Conservation (phyloP, 768 basidiomycete genomes). For the Punctularia strigosozonata region DNA sequence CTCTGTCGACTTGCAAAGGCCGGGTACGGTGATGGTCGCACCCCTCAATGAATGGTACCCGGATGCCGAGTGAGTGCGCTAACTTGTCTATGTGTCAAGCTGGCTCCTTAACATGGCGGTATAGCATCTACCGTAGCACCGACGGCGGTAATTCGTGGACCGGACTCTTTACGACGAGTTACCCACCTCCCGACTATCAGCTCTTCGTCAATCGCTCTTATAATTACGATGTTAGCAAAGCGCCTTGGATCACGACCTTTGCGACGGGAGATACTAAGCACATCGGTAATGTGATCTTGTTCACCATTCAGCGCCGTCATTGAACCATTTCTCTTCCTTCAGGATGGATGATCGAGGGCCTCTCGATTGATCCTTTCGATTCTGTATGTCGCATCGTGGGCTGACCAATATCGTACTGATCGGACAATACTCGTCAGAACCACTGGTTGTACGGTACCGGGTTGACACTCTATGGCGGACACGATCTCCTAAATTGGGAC, state of each 20-base stretch:
- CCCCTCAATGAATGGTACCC: conserved; percentile 57
- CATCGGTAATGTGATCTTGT: too few relatives aligned
- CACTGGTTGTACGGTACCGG: conserved; percentile 66
- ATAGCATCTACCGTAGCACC: conserved; percentile 48
- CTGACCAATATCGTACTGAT: too few relatives aligned
- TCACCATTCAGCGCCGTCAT: too few relatives aligned
- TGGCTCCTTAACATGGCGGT: too few relatives aligned
- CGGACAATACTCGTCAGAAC: too few relatives aligned
- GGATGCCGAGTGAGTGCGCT: too few relatives aligned
- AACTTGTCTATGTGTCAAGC: too few relatives aligned
- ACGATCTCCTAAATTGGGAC: conserved; percentile 49
- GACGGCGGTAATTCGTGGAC: conserved; percentile 50
- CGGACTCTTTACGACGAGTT: conserved; percentile 46
- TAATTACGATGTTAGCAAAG: conserved; percentile 38
- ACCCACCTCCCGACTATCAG: conserved; percentile 30
- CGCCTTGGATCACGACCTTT: conserved; percentile 52
- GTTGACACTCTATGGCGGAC: conserved; percentile 48
- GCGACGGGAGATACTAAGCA: conserved; percentile 32
- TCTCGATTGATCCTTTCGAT: conserved; percentile 55
- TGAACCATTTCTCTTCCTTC: too few relatives aligned
- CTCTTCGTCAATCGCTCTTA: conserved; percentile 37
- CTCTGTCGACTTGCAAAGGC: conserved; percentile 45
- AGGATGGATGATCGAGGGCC: conserved; percentile 71
- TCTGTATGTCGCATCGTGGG: too few relatives aligned
- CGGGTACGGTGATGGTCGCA: conserved; percentile 59